A percentile compares a stretch with the other conserved stretches of the same genome.
phyloP scores from a whole-genome alignment of 2,329 filamentous ascomycete genomes.

The Apiospora hydei region DNA sequence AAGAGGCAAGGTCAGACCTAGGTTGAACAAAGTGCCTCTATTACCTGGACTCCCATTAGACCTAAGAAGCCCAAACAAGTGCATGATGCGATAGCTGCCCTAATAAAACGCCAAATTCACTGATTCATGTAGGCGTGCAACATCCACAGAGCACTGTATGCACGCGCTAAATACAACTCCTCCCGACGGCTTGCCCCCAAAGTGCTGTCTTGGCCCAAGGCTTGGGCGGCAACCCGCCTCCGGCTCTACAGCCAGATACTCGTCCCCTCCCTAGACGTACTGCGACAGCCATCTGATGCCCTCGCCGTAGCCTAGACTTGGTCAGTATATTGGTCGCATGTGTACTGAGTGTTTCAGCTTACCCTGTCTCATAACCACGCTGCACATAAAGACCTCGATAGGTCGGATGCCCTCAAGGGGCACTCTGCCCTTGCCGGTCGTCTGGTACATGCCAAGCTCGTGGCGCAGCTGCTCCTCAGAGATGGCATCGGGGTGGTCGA shows the following conservation, averaged over 20 bases:
- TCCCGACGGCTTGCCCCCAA: background rate
- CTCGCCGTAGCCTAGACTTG: conserved; percentile 76
- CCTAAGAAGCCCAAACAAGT: conserved; percentile 19
- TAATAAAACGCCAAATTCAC: conserved; percentile 23
- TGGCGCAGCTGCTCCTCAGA: conserved; percentile 95
- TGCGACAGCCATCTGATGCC: conserved; percentile 92
- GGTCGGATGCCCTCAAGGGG: conserved; percentile 90
- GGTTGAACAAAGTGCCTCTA: conserved; percentile 22
- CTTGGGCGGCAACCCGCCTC: background rate
- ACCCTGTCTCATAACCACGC: conserved; percentile 97
- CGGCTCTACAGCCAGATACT: background rate
- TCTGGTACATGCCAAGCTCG: conserved; percentile 93
- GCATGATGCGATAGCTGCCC: conserved; percentile 21
- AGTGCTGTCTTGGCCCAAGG: conserved; percentile 23
- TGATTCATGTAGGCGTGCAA: conserved; percentile 15
- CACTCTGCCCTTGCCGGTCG: conserved; percentile 94
- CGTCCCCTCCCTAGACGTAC: conserved; percentile 71
- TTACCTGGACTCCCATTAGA: conserved; percentile 21
- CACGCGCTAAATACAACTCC: conserved; percentile 14
- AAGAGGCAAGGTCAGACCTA: background rate
- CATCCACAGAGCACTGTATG: conserved; percentile 12
- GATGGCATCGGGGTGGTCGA: conserved; percentile 95
- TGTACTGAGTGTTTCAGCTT: conserved; percentile 40
- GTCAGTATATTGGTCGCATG: conserved; percentile 29
- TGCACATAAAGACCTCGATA: conserved; percentile 99